phyloP scores from a whole-genome alignment of 805 yeast species.

The Saccharomycopsis lassenensis region DNA sequence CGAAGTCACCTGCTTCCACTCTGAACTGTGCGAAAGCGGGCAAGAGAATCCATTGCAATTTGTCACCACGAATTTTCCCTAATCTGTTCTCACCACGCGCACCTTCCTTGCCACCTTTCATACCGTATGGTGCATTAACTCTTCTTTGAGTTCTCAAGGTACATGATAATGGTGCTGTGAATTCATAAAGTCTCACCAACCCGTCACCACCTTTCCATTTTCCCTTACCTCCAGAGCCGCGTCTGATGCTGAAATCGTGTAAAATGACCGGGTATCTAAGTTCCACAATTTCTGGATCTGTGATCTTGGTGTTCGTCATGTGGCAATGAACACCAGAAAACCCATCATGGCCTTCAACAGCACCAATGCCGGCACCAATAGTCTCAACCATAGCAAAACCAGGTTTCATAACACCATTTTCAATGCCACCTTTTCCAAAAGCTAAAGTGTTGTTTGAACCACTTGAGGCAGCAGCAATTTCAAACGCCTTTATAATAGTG shows the following conservation, averaged over 20 bases:
- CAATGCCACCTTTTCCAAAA: slow-evolving; percentile 37
- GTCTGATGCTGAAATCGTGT: slow-evolving; percentile 33
- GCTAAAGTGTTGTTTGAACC: slow-evolving; percentile 50
- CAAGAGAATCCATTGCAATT: no score
- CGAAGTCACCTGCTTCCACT: slow-evolving; percentile 28
- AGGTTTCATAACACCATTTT: slow-evolving; percentile 30
- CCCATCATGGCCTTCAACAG: slow-evolving; percentile 40
- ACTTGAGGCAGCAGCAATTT: slow-evolving; percentile 47
- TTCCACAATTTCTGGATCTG: slow-evolving; percentile 45
- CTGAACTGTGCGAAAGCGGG: slow-evolving; percentile 22
- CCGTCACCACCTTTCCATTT: slow-evolving; percentile 42
- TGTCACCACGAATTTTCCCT: slow-evolving; percentile 26
- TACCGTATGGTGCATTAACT: slow-evolving; percentile 43
- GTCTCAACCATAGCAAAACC: slow-evolving; percentile 48
- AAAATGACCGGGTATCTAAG: slow-evolving; percentile 40
- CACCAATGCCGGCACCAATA: slow-evolving; percentile 47
- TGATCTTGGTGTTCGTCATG: slow-evolving; percentile 43
- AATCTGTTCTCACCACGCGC: slow-evolving; percentile 32
- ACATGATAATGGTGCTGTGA: slow-evolving; percentile 30
- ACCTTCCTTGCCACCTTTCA: slow-evolving; percentile 44
- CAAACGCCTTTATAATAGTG: slow-evolving; percentile 41
- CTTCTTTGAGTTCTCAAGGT: slow-evolving; percentile 42
- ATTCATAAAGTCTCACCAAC: slow-evolving; percentile 37
- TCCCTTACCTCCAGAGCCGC: slow-evolving; percentile 40
- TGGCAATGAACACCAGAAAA: slow-evolving; percentile 45